These are phyloP conservation scores for Didymella sp. DNA, from an alignment of 2,329 filamentous ascomycete species.

Conservation along the genomic window DNA sequence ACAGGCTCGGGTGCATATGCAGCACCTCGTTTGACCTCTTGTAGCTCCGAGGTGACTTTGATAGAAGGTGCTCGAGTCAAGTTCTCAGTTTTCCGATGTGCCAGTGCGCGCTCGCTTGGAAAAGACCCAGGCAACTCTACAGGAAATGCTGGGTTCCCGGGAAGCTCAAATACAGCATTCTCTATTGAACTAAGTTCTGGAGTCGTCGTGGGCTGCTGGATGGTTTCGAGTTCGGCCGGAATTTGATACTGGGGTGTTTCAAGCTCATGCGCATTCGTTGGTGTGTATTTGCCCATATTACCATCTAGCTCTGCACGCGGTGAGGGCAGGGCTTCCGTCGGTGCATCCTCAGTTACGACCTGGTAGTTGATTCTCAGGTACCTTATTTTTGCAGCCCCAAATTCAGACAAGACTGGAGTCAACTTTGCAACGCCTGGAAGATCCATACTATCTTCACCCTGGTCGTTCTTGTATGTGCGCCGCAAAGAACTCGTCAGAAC, in stretches of 20 bases:
- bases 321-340: slow-evolving; percentile 21
- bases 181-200: slow-evolving; percentile 36
- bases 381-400: slow-evolving; percentile 57
- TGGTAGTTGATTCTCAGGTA: slow-evolving; percentile 64
- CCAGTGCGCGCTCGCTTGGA: slow-evolving; percentile 1
- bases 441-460: slow-evolving; percentile 32
- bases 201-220: slow-evolving; percentile 11
- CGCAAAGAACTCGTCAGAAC: slow-evolving; percentile 30
- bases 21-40: slow-evolving; percentile 50
- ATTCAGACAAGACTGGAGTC: slow-evolving; percentile 57
- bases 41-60: slow-evolving; percentile 44
- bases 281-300: slow-evolving; percentile 26
- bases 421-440: slow-evolving; percentile 63
- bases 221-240: slow-evolving; percentile 33
- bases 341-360: slow-evolving; percentile 58
- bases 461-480: slow-evolving; percentile 25
- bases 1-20: slow-evolving; percentile 57
- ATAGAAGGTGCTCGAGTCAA: slow-evolving; percentile 21
- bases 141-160: slow-evolving; percentile 37
- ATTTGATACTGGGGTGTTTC: slow-evolving; percentile 23
- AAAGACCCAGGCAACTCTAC: slow-evolving; percentile 37
- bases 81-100: background rate
- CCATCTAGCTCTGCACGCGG: slow-evolving; percentile 40
- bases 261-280: slow-evolving; percentile 39
- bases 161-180: slow-evolving; percentile 33